Base-by-base conservation (phyloP, 352 stramenopile species). In the Aphanomyces astaci region DNA sequence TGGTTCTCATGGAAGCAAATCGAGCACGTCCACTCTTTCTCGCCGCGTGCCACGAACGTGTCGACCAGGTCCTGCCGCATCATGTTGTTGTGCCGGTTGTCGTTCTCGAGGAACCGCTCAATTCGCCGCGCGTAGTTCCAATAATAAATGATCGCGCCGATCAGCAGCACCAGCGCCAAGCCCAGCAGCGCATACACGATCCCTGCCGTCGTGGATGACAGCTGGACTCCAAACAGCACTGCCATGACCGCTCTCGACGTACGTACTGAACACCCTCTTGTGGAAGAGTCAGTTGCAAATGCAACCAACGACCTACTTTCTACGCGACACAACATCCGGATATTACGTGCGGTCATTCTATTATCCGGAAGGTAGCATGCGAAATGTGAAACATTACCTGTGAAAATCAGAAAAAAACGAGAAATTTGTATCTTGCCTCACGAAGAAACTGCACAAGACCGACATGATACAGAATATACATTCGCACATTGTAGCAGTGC, bases 1-100 rank as follows among this genome's bases (percentile, higher is more conserved):
- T 94, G 86, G 75, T 94, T 92, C 68, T 91, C 82, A 73, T 94
- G 86, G 75, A 91, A 94, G 70, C 86, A 94, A 53, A 94, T 94
- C 24, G 86, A 92, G 72, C 84, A 94, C 24, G 84, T 83, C 86
- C 86, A 94, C 55, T 90, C 84, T 57, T 90, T 73, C 57, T 92
- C 81, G 9, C 86, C 86, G 49, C 84, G 84, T 71, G 88, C 78
- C 4, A 94, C 68, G 63, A 94, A 94, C 73, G 70, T 89, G 72
- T 94, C 86, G 31, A 91, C 79, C 64, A 94, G 80, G 64, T 92
- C 80, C 59, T 94, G 84, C 0, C 86, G 82, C 82, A 90, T 88
- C 86, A 94, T 94, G 76, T 94, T 94, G 76, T 94, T 94, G 72
- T 94, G 89, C 45, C 82, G 71, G 63, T 94, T 94, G 68, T 94